phyloP scores from a whole-genome alignment of 2,329 filamentous ascomycete genomes.

The Leptographium radiaticola region DNA sequence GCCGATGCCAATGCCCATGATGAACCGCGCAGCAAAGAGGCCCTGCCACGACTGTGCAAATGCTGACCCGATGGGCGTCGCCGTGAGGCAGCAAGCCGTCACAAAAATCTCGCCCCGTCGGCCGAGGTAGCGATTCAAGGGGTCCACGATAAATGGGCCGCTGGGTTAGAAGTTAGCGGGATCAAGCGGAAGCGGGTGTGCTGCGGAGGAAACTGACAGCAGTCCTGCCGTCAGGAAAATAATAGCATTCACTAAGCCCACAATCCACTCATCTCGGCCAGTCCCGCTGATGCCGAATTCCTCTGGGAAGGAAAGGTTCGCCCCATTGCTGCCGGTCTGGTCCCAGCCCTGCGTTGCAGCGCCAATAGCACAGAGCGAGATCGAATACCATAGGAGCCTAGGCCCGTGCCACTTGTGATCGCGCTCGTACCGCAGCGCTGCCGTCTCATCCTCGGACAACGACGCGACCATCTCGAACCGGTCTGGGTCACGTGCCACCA shows the following conservation, averaged over 20 bases:
- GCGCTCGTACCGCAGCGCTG: conserved; percentile 48
- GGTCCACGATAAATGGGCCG: conserved; percentile 24
- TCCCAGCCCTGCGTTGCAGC: conserved; percentile 61
- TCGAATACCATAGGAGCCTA: conserved; percentile 49
- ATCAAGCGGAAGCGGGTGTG: conserved; percentile 43
- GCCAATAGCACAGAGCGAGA: conserved; percentile 54
- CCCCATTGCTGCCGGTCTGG: conserved; percentile 49
- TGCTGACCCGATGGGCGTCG: conserved; percentile 53
- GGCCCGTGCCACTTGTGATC: conserved; percentile 57
- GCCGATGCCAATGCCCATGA: conserved; percentile 66
- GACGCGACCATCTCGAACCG: conserved; percentile 44
- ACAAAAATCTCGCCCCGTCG: conserved; percentile 56
- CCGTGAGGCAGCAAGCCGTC: conserved; percentile 56
- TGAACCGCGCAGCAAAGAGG: conserved; percentile 56
- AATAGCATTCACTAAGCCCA: conserved; percentile 50
- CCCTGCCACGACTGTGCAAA: conserved; percentile 61
- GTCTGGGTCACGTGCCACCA: conserved; percentile 58
- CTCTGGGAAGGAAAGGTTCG: conserved; percentile 44
- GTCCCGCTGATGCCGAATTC: conserved; percentile 33
- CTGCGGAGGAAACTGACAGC: conserved; percentile 16
- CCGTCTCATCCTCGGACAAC: conserved; percentile 40
- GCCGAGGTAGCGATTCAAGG: conserved; percentile 29
- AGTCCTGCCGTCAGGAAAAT: conserved; percentile 20
- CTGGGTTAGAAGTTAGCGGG: conserved; percentile 19
- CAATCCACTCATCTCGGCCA: conserved; percentile 28